Evolutionary conservation across 2,329 filamentous ascomycete genomes (phyloP), one percentile per base, ranked within the genome.

Genomic region (Epichloe sibirici): DNA sequence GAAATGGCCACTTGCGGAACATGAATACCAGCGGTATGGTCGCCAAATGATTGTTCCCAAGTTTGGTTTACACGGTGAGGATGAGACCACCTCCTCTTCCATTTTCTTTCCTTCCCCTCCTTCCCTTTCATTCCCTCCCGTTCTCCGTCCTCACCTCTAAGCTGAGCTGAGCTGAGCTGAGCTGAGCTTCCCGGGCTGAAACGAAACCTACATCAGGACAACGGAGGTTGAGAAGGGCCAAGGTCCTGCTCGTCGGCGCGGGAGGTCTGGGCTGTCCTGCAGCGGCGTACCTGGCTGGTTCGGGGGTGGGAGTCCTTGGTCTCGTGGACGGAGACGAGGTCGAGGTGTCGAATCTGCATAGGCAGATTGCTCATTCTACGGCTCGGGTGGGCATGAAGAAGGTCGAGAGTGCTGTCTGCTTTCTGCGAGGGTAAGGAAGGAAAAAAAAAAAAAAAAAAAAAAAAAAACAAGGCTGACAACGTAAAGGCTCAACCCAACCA

Each of bases 191-290:
- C 37, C 37, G 12, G 15, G 37, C 37, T 39, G 7, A 39, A 39
- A 31, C 8, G 3, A n/a, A 39, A 31, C 8, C 17, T 21, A 15
- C 23, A 11, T 25, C 52, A 89, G 89, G 88, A 1, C 91, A 97
- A 68, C 72, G 91, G 6, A 76, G 79, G 35, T 73, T 97, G 15
- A 85, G 82, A 61, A 72, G 75, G 1, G 75, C 88, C 1, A 81
- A 75, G 21, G 83, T 96, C 5, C 76, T 97, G 7, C 75, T 98
- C 46, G 78, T 98, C 25, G 93, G 93, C 11, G 84, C 88, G 2
- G 93, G 93, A 5, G 93, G 93, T 0, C 72, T 98, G 12, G 93
- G 93, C 11, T 97, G 89, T 65, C 93, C 93, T 11, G 90, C 93
- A 12, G 88, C 90, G 0, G 79, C 87, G n/a, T 98, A 98, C 64